Base-by-base conservation (phyloP, 305 asterid species). In the Fraxinus platypoda region DNA sequence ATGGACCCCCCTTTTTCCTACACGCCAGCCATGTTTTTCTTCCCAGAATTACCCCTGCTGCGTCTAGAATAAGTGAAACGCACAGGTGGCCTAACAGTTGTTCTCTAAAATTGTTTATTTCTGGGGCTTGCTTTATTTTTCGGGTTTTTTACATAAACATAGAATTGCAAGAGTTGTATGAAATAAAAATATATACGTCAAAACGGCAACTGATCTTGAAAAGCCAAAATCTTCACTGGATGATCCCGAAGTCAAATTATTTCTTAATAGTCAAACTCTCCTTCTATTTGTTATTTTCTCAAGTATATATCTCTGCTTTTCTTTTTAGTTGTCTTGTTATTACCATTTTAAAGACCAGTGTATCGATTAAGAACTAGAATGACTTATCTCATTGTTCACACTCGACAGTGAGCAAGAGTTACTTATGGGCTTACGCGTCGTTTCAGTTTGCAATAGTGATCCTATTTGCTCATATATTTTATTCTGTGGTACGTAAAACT, bases 351-450 rank as follows among this genome's bases (percentile, higher is more conserved):
- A 81, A 33, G 64, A 62, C 82, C 62, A 37, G 76, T 73, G 74
- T 82, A 28, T 1, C 0, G 35, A 80, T 26, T 19, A 31, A 9
- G 52, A 74, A 79, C 31, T 43, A 54, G 23, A 80, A 59, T 59
- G 43, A 78, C 19, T 46, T 77, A 17, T 85, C 57, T 84, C 64
- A 64, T 85, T 79, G 41, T 91, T 85, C 83, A 86, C 95, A 93
- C 33, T 91, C 84, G 82, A 86, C 97, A 95, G 99, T 94, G 87
- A 90, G 97, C 92, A 95, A 88, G 93, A 87, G 92, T 81, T 95
- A 88, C 94, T 92, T 95, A 84, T 95, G 99, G 99, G 97, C 97
- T 57, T 95, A 95, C 81, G 95, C 99, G 75, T 94, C 97, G 25
- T 94, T 94, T 90, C 99, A 95, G 92, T 95, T 95, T 81, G 99